Base-by-base conservation (phyloP, 495 filamentous ascomycete species). In the Penicillium ucsense region DNA sequence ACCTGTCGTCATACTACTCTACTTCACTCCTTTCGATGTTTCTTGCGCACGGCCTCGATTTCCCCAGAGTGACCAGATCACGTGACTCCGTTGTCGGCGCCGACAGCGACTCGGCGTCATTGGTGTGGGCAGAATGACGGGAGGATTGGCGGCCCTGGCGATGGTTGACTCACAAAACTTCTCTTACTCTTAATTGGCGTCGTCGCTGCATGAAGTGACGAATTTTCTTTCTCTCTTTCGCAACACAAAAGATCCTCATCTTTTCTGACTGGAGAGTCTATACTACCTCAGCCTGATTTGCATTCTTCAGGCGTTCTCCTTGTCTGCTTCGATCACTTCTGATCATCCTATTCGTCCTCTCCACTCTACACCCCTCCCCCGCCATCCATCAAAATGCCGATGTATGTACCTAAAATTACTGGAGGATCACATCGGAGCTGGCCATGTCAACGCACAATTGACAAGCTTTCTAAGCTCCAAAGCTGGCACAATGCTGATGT, bases 361-460 rank as follows among this genome's bases (percentile, higher is more conserved):
- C 63, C 56, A 39, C 63, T 44, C 32, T 32, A 49, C 2, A 20
- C 20, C 20, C 20, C 20, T 20, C 20, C 59, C 59, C 59, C 59
- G 59, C 59, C 56, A 57, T 51, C 57, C 49, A 43, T 55, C 55
- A 50, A 38, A 53, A 69, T 69, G 66, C 66, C 66, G 39, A 69
- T 69, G 66, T 68, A 65, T 45, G 65, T 62, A 30, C 12, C 20
- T 1, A 20, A 20, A 20, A 20, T 20, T 20, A 20, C 20, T 20
- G 20, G 20, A 20, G 20, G 20, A 1, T 20, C 20, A 20, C 20
- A 20, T 20, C 20, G 20, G 1, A 20, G 20, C 20, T 20, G 20
- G 20, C 20, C 20, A 20, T 20, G 20, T 20, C 20, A 1, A 20
- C 20, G 20, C 20, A 20, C 20, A 20, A 20, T 20, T 20, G 20